Evolutionary conservation across 2,329 filamentous ascomycete species (phyloP).

Genomic region (Arthrobotrys iridis): DNA sequence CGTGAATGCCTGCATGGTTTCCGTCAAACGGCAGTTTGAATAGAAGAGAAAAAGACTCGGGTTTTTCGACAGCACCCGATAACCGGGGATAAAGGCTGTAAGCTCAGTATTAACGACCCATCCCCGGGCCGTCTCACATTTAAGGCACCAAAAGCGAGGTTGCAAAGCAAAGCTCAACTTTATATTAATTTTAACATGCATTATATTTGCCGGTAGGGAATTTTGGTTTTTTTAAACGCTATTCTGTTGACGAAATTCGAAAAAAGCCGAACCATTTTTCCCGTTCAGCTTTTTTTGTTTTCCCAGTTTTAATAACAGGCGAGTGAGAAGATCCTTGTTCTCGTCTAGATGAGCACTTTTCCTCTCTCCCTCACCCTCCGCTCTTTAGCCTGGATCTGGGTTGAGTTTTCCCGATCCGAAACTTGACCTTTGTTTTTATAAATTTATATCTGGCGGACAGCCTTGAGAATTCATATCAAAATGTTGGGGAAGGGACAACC

Average conservation of each 20-base stretch:
- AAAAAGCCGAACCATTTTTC: not conserved
- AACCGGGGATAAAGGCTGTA: slow-evolving; percentile 36
- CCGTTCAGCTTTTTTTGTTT: too few relatives aligned
- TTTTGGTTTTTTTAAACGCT: not conserved
- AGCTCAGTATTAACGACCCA: not conserved
- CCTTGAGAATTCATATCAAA: not conserved
- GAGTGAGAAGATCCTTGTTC: not conserved
- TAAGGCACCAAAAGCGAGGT: slow-evolving; percentile 10
- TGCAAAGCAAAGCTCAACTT: not conserved
- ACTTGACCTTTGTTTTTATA: too few relatives aligned
- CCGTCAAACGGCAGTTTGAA: slow-evolving; percentile 2
- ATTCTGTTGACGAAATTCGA: too few relatives aligned
- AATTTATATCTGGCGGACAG: not conserved
- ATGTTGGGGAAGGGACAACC: not conserved
- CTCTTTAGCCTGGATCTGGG: too few relatives aligned
- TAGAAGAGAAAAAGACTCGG: too few relatives aligned
- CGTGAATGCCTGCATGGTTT: not conserved
- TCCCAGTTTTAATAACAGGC: slow-evolving; percentile 8
- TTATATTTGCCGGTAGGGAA: not conserved
- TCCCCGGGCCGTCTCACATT: slow-evolving; percentile 31
- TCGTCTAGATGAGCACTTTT: not conserved
- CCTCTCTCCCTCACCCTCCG: too few relatives aligned
- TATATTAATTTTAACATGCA: slow-evolving; percentile 4
- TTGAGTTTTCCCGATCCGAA: slow-evolving; percentile 2
- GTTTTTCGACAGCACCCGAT: slow-evolving; percentile 15